Evolutionary conservation across 306 rosid genomes (phyloP), one percentile per base, ranked within the genome.

Genomic region (Quercus wislizeni): DNA sequence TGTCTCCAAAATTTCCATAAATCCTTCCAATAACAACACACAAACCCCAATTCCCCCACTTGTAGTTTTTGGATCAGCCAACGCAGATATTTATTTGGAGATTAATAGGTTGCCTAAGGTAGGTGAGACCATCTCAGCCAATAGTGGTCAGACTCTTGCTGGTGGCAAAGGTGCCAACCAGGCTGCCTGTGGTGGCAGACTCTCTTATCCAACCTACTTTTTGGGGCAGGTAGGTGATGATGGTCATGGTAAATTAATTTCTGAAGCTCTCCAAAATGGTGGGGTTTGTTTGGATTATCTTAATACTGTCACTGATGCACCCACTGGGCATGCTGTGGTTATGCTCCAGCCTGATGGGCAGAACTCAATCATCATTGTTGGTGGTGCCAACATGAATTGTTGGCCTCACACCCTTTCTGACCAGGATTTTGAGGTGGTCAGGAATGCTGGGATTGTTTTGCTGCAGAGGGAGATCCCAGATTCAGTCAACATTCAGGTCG

Each of bases 381-480:
- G 99, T 10, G 99, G 98, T 18, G 90, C 99, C 38, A 95, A 95
- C 69, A 74, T 89, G 94, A 77, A 74, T 46, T 77, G 90, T 62
- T 95, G 97, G 99, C 97, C 97, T 23, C 65, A 78, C 59, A 46
- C 5, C 7, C 28, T 92, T 41, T 52, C 85, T 43, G 84, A 83
- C 19, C 76, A 81, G 76, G 88, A 89, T 76, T 80, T 87, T 84
- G 87, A 85, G 81, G 80, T 91, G 62, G 86, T 95, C 11, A 81
- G 85, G 38, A 83, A 67, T n/a, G 97, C 97, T 41, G 97, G 99
- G 73, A 92, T 92, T 61, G 90, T 95, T 83, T 54, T 95, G 82
- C 87, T 95, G 31, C 98, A 92, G 94, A 90, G 99, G 79, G 99
- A 95, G 91, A 91, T 95, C 15, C 98, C 99, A 0, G 97, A 95